These are phyloP conservation scores for Geranomyces variabilis DNA, from an alignment of 192 early-diverging fungal species.

Conservation along the genomic window DNA sequence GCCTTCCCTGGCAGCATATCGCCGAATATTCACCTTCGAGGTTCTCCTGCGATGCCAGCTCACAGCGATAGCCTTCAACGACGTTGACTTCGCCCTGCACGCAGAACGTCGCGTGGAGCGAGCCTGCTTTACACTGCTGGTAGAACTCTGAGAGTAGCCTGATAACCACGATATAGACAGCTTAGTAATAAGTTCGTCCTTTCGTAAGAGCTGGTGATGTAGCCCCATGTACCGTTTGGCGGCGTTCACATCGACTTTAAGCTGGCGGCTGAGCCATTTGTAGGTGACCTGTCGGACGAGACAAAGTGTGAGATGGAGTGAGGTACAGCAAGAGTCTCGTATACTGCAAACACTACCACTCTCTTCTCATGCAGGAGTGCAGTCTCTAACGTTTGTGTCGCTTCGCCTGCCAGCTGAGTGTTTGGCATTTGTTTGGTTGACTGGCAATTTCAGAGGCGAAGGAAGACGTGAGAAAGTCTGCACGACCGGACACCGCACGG, in stretches of 20 bases:
- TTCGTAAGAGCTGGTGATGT: too few relatives aligned
- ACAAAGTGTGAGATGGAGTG: neutral
- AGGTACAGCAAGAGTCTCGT: neutral
- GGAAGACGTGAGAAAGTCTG: too few relatives aligned
- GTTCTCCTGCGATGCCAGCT: constrained; percentile 14
- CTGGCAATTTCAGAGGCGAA: too few relatives aligned
- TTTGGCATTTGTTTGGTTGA: too few relatives aligned
- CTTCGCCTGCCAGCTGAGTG: too few relatives aligned
- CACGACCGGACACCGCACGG: too few relatives aligned
- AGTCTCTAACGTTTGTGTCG: constrained; percentile 7
- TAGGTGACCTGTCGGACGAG: constrained; percentile 23
- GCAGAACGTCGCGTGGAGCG: constrained; percentile 22
- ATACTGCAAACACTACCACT: constrained; percentile 9
- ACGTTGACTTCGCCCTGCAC: constrained; percentile 12
- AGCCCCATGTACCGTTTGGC: constrained; percentile 22
- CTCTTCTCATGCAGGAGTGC: constrained; percentile 19
- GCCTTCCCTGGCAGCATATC: too few relatives aligned
- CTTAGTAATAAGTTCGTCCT: too few relatives aligned
- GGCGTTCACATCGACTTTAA: constrained; percentile 26
- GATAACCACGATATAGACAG: too few relatives aligned
- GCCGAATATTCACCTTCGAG: constrained; percentile 20
- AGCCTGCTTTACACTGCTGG: neutral
- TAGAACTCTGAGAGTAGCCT: constrained; percentile 29
- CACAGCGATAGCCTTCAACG: neutral
- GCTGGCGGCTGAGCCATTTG: constrained; percentile 34